Evolutionary conservation across 345 rosid species (phyloP).

Genomic region (Gossypium herbaceum): DNA sequence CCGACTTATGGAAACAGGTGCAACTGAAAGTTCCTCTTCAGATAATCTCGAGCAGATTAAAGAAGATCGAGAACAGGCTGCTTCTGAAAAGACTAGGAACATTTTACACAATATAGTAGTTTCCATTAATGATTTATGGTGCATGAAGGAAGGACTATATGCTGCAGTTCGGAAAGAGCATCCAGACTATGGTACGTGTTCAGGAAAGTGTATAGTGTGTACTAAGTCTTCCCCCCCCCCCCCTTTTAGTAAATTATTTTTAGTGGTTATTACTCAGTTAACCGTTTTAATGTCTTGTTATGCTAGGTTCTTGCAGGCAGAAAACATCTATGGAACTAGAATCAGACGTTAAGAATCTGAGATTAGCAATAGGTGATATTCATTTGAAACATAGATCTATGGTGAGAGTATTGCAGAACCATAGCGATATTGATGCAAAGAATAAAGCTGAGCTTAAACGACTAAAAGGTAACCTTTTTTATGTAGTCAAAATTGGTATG

Average conservation of each 20-base stretch:
- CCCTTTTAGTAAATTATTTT: background rate
- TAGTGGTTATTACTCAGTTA: slow-evolving; percentile 20
- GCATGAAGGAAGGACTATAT: slow-evolving; percentile 55
- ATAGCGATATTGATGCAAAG: slow-evolving; percentile 58
- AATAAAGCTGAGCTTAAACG: slow-evolving; percentile 57
- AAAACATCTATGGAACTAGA: slow-evolving; percentile 35
- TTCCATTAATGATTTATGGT: slow-evolving; percentile 52
- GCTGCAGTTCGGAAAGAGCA: slow-evolving; percentile 44
- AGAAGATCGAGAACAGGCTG: slow-evolving; percentile 35
- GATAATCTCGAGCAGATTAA: slow-evolving; percentile 41
- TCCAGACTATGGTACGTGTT: slow-evolving; percentile 47
- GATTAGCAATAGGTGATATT: slow-evolving; percentile 56
- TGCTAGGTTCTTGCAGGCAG: slow-evolving; percentile 49
- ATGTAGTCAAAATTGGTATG: background rate
- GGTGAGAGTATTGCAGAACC: slow-evolving; percentile 54
- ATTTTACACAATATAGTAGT: slow-evolving; percentile 46
- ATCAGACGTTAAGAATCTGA: slow-evolving; percentile 56
- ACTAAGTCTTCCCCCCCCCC: background rate
- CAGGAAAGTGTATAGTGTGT: background rate
- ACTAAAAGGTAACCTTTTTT: slow-evolving; percentile 52
- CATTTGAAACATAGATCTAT: slow-evolving; percentile 64
- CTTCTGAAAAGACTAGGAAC: slow-evolving; percentile 38
- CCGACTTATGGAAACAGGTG: slow-evolving; percentile 78
- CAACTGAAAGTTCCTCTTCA: slow-evolving; percentile 69
- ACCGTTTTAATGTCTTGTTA: slow-evolving; percentile 22